phyloP scores from a whole-genome alignment of 2,329 filamentous ascomycete species.

The Neonectria magnoliae region DNA sequence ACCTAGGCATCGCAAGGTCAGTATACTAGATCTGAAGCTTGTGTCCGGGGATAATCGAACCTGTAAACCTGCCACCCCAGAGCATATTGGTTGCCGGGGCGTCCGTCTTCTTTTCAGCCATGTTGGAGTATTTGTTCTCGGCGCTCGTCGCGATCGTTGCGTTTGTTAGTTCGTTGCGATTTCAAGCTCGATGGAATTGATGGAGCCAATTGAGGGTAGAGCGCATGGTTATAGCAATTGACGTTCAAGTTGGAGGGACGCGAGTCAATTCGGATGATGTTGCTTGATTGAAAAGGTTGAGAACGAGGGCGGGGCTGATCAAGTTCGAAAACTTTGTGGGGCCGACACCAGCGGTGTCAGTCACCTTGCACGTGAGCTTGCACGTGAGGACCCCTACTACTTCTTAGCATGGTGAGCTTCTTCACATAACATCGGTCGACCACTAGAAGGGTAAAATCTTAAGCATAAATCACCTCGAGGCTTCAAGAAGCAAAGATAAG shows the following conservation, averaged over 20 bases:
- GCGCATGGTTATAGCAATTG: slow-evolving; percentile 29
- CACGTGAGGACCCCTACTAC: slow-evolving; percentile 16
- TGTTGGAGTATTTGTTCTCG: slow-evolving; percentile 30
- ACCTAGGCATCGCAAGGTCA: slow-evolving; percentile 41
- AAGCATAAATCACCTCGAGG: no score
- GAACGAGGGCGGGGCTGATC: slow-evolving; percentile 25
- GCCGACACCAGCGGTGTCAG: slow-evolving; percentile 28
- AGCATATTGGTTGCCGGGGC: slow-evolving; percentile 47
- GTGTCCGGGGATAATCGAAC: slow-evolving; percentile 46
- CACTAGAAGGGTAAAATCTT: no score
- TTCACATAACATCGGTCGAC: no score
- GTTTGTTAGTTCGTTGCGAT: slow-evolving; percentile 26
- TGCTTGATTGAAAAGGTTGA: slow-evolving; percentile 29
- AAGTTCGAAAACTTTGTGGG: slow-evolving; percentile 29
- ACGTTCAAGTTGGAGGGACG: slow-evolving; percentile 28
- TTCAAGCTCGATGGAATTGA: slow-evolving; percentile 30
- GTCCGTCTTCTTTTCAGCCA: slow-evolving; percentile 40
- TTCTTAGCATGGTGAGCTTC: no score
- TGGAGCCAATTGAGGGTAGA: slow-evolving; percentile 29
- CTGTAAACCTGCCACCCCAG: slow-evolving; percentile 64
- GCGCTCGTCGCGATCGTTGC: slow-evolving; percentile 29
- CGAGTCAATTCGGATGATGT: slow-evolving; percentile 17
- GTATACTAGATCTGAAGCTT: slow-evolving; percentile 41
- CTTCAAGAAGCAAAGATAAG: no score
- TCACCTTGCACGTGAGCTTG: slow-evolving; percentile 22